Conservation (phyloP, 208 protist genomes). For the Acanthamoeba triangularis region DNA sequence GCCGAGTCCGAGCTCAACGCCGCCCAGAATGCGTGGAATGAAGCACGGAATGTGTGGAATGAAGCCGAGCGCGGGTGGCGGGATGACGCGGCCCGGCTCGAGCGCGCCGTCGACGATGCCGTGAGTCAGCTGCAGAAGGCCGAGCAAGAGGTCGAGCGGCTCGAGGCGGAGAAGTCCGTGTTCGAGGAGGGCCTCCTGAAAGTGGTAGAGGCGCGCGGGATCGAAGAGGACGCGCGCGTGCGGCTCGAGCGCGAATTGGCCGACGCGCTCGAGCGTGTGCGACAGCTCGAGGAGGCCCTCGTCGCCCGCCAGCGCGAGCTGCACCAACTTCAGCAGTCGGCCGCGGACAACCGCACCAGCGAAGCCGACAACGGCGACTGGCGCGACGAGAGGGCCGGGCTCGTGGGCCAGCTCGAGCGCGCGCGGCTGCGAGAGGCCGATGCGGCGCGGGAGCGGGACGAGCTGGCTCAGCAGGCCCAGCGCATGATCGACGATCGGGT, state of each 20-base stretch:
- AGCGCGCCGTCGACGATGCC: too few species aligned
- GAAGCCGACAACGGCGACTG: neutral
- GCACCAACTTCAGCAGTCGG: neutral
- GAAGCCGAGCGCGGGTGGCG: neutral
- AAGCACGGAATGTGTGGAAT: too few species aligned
- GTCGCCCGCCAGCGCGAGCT: neutral
- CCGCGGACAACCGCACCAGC: neutral
- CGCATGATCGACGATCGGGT: neutral
- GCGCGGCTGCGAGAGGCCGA: neutral
- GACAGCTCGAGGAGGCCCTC: neutral
- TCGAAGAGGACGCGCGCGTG: neutral
- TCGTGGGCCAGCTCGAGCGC: neutral
- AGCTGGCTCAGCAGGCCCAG: neutral
- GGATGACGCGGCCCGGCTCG: too few species aligned
- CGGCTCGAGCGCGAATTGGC: neutral
- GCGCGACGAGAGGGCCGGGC: neutral
- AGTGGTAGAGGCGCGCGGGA: neutral
- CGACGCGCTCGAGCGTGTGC: neutral
- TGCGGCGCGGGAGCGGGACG: neutral
- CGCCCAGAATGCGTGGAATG: neutral
- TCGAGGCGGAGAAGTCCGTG: neutral
- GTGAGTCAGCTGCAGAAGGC: neutral
- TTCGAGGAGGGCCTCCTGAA: slow-evolving; percentile 17
- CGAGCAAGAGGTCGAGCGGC: neutral
- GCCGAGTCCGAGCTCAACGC: neutral